Base-by-base conservation (phyloP, 176 grass and related monocot genomes). In the Paspalum vaginatum region DNA sequence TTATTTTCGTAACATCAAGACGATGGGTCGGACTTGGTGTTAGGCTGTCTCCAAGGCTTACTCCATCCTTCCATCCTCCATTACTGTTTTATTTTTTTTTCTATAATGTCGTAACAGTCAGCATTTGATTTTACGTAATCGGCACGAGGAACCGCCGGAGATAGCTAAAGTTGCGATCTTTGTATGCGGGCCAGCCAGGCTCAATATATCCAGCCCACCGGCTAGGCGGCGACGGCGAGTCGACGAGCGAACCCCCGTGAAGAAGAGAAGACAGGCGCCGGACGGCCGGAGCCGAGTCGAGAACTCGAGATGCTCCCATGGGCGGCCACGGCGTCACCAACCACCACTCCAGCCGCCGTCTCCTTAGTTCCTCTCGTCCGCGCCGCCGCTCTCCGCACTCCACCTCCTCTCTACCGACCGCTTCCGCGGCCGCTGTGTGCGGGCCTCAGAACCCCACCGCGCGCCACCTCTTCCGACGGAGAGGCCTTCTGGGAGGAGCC, bases 401-500 rank as follows among this genome's bases (percentile, higher is more conserved):
- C 70, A 46, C 55, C 2, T 3, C 62, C 25, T 9, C 18, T 44
- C 27, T 44, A 47, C 48, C 49, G 10, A 56, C 44, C 55, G 13
- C 39, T 47, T 17, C 83, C 49, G 11, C 77, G 57, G 42, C 44
- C 55, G 6, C 41, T 85, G 14, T 67, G 69, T n/a, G 10, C 48
- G 7, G 37, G 2, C 16, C 37, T 41, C 72, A 44, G 8, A 8
- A 1, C 67, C 25, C 27, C 77, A 20, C 50, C 24, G 15, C 77
- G 50, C 25, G 52, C 61, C 7, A 40, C 56, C 20, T 45, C 22
- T 25, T 76, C 70, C 46, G 50, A 48, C 62, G 75, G 86, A 24
- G 84, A 37, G n/a, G 81, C 51, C 9, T 90, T 87, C 43, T 98
- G 84, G 93, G 92, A 99, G 78, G 90, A 91, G 62, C 90, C 82